Conservation (phyloP, 768 basidiomycete species). For the Cubamyces lactineus region DNA sequence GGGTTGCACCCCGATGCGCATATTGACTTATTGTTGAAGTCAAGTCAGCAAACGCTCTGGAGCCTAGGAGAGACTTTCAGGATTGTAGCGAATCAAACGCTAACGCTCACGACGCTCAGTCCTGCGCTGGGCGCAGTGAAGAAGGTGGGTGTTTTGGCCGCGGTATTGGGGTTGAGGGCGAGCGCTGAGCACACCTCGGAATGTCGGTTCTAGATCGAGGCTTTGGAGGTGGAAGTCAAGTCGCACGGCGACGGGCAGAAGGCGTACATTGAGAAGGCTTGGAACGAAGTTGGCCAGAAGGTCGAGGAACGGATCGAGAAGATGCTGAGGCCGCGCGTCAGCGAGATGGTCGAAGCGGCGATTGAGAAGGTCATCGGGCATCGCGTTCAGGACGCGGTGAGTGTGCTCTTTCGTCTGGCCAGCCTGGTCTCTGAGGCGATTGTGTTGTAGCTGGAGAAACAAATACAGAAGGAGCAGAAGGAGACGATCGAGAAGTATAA, state of each 20-base stretch:
- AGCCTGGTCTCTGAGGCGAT: not conserved
- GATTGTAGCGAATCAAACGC: conserved; percentile 48
- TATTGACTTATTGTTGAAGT: conserved; percentile 44
- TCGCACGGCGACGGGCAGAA: conserved; percentile 45
- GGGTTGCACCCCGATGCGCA: not conserved
- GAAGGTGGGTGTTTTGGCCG: conserved; percentile 40
- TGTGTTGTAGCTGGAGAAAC: not conserved
- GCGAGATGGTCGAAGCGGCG: conserved; percentile 39
- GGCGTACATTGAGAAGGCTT: conserved; percentile 41
- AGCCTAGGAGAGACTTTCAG: conserved; percentile 49
- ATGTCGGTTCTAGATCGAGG: conserved; percentile 41
- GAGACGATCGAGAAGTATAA: conserved; percentile 45
- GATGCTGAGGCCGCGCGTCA: conserved; percentile 42
- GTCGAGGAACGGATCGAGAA: conserved; percentile 48
- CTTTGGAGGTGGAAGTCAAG: conserved; percentile 42
- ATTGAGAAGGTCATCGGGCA: conserved; percentile 44
- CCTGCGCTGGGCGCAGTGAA: conserved; percentile 48
- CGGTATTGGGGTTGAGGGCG: conserved; percentile 15
- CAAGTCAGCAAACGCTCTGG: conserved; percentile 48
- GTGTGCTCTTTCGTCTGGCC: conserved; percentile 3
- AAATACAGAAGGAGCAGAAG: conserved; percentile 11
- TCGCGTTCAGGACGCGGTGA: conserved; percentile 48
- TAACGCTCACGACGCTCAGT: conserved; percentile 46
- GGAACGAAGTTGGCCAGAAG: conserved; percentile 39
- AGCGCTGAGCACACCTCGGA: not conserved